Evolutionary conservation across 2,329 filamentous ascomycete genomes (phyloP).

Genomic region (Stagonosporopsis tanaceti): DNA sequence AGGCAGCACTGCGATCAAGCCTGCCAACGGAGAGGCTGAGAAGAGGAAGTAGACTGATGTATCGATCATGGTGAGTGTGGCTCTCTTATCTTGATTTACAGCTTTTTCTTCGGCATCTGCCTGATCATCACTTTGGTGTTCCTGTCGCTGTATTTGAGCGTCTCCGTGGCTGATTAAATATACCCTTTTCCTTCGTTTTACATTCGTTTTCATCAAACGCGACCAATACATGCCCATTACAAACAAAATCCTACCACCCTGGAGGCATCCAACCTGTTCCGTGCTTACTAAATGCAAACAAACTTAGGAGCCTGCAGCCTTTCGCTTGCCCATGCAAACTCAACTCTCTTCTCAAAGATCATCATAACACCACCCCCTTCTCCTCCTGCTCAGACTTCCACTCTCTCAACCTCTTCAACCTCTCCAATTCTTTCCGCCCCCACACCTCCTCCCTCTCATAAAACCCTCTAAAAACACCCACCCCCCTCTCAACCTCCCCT

Average conservation of each 20-base stretch:
- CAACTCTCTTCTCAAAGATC: too few relatives aligned
- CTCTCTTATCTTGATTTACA: neutral
- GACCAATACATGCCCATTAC: neutral
- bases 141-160: neutral
- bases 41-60: slow-evolving; percentile 25
- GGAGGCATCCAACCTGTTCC: neutral
- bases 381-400: slow-evolving; percentile 12
- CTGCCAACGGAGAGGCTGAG: slow-evolving; percentile 26
- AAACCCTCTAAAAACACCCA: slow-evolving; percentile 23
- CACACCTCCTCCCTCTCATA: slow-evolving; percentile 28
- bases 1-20: slow-evolving; percentile 35
- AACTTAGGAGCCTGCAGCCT: neutral
- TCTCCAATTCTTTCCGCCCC: slow-evolving; percentile 22
- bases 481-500: slow-evolving; percentile 47
- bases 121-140: neutral
- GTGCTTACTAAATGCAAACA: neutral
- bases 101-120: neutral
- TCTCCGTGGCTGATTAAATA: slow-evolving; percentile 7
- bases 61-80: neutral
- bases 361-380: neutral
- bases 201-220: neutral
- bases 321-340: neutral
- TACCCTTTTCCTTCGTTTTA: slow-evolving; percentile 16
- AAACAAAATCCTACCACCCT: neutral
- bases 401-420: slow-evolving; percentile 14